Evolutionary conservation across 352 stramenopile species (phyloP), one percentile per base, ranked within the genome.

Genomic region (Halophytophthora polymorphica): DNA sequence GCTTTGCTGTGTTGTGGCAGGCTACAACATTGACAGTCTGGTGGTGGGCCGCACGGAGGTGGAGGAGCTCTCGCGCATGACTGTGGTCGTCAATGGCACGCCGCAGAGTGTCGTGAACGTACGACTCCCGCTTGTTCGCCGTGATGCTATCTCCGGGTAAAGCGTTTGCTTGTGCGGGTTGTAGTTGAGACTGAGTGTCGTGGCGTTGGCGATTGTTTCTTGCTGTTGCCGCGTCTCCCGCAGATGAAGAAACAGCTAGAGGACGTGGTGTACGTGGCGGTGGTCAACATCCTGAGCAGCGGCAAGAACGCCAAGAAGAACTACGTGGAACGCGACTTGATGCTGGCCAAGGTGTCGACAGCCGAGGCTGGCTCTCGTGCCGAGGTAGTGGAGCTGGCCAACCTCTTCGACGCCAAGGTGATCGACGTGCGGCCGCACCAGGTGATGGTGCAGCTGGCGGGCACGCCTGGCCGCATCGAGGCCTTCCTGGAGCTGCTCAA

Each of bases 171-270:
- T 25, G n/a, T 25, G 13, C 2, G 11, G 1, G 25, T 36, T 13
- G 31, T 11, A 15, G 22, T 31, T 58, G 41, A 50, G 2, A 41
- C 35, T 37, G 46, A 53, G 41, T 37, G n/a, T n/a, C n/a, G n/a
- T n/a, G n/a, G n/a, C n/a, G n/a, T n/a, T n/a, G n/a, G n/a, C n/a
- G n/a, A n/a, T n/a, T n/a, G n/a, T n/a, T 45, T 7, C 29, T 7
- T 45, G n/a, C 0, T 60, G 37, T 37, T 57, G 54, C 45, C 39
- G 7, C 33, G 6, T 14, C 11, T 15, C 25, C 22, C 67, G 25
- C 38, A 86, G 74, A 93, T 93, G 80, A 93, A 90, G 64, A 90
- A 91, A 66, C 83, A 93, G 52, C 66, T 93, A 17, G 83, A 93
- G 45, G 83, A 91, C 55, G 80, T 93, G n/a, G 83, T 93, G 49